Conservation (phyloP, 2,329 filamentous ascomycete species). For the Ophiostoma quercus region DNA sequence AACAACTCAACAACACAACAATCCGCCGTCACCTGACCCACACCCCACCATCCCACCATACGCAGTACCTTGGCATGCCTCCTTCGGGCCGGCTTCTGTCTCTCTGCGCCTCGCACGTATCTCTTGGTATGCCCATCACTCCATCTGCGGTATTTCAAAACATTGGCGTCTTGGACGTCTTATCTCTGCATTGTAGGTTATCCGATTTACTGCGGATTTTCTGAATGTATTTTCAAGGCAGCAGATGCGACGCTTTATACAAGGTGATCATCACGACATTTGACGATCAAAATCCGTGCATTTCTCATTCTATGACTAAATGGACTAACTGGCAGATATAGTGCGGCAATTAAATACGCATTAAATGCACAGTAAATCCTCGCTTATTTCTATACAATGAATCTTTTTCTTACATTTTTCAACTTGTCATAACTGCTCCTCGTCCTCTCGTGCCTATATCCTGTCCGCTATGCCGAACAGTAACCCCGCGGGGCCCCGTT, state of each 20-base stretch:
- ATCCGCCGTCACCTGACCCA: background rate
- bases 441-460: background rate
- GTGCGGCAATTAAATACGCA: background rate
- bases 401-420: background rate
- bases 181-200: background rate
- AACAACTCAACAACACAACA: background rate
- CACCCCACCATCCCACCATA: constrained; percentile 9
- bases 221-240: background rate
- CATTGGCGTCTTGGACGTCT: background rate
- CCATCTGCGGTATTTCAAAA: background rate
- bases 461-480: background rate
- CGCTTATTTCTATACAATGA: background rate
- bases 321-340: background rate
- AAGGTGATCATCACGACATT: background rate
- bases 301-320: background rate
- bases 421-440: background rate
- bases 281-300: background rate
- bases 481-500: constrained; percentile 3
- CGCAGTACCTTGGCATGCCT: background rate
- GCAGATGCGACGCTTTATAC: background rate
- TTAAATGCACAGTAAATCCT: background rate
- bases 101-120: too few relatives aligned
- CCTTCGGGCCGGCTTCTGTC: background rate
- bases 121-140: background rate
- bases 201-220: background rate